Evolutionary conservation across 2,329 filamentous ascomycete genomes (phyloP).

Genomic region (Cordyceps tenuipes): DNA sequence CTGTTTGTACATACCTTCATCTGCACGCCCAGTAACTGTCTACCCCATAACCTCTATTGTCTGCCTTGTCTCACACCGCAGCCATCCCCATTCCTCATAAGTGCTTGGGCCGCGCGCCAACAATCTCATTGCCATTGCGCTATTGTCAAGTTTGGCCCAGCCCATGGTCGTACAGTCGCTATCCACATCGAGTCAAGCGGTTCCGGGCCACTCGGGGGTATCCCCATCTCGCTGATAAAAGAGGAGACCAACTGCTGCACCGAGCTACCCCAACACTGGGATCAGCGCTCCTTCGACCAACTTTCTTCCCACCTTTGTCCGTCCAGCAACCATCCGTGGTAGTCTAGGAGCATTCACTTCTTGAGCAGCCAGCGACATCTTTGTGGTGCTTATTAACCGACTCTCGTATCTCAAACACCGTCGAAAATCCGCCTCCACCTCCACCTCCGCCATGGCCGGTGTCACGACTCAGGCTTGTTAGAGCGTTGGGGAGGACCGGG

Average conservation of each 20-base stretch:
- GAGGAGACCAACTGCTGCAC: not conserved
- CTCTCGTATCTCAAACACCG: not conserved
- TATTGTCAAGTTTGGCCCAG: constrained; percentile 1
- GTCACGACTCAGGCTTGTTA: constrained; percentile 2
- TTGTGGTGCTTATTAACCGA: not conserved
- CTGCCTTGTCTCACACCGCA: not conserved
- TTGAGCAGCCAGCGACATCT: too few relatives aligned
- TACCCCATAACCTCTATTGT: not conserved
- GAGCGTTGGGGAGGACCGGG: not conserved
- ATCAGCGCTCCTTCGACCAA: constrained; percentile 4
- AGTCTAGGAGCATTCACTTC: not conserved
- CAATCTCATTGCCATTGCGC: not conserved
- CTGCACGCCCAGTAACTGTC: not conserved
- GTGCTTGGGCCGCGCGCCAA: not conserved
- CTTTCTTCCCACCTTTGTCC: not conserved
- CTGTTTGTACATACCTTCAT: not conserved
- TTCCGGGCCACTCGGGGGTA: not conserved
- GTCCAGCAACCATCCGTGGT: not conserved
- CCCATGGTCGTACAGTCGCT: not conserved
- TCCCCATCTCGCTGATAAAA: constrained; percentile 1
- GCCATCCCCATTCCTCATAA: constrained; percentile 5
- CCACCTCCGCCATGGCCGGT: constrained; percentile 2
- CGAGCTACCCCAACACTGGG: not conserved
- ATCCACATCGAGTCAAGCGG: not conserved
- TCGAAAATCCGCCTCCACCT: not conserved